Percentiles rank a stretch among this genome's conserved stretches.
Conservation (phyloP, 2,329 filamentous ascomycete species). For the Diaporthe nobilis region DNA sequence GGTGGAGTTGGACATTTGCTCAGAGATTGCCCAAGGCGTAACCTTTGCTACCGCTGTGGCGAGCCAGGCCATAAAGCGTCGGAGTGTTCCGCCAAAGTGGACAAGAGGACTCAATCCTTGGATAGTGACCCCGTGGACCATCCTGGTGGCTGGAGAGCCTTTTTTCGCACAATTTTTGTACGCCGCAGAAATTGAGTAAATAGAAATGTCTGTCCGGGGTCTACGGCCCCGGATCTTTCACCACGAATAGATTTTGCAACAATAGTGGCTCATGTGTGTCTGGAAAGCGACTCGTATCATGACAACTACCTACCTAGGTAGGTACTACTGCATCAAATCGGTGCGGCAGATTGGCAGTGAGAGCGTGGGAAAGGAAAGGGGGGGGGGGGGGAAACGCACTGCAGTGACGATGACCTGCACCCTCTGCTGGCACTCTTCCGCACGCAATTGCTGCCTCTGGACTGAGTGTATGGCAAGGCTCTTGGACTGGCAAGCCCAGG, state of each 20-base stretch:
- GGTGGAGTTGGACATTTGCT: neutral
- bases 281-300: neutral
- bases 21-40: neutral
- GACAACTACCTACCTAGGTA: no score
- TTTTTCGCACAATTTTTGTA: neutral
- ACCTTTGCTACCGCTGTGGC: neutral
- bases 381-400: neutral
- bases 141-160: neutral
- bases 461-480: neutral
- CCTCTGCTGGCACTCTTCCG: neutral
- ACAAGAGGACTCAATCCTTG: no score
- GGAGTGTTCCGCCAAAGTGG: no score
- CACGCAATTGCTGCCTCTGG: neutral
- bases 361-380: neutral
- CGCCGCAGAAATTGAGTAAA: neutral
- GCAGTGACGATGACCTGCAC: neutral
- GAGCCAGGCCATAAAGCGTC: neutral
- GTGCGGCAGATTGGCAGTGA: neutral
- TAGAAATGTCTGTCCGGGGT: neutral
- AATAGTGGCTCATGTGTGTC: neutral
- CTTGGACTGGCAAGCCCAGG: neutral
- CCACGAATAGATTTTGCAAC: neutral
- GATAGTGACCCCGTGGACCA: no score
- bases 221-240: neutral
- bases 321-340: no score